Evolutionary conservation across 805 yeast species (phyloP).

Genomic region (Kluyveromyces lactis): DNA sequence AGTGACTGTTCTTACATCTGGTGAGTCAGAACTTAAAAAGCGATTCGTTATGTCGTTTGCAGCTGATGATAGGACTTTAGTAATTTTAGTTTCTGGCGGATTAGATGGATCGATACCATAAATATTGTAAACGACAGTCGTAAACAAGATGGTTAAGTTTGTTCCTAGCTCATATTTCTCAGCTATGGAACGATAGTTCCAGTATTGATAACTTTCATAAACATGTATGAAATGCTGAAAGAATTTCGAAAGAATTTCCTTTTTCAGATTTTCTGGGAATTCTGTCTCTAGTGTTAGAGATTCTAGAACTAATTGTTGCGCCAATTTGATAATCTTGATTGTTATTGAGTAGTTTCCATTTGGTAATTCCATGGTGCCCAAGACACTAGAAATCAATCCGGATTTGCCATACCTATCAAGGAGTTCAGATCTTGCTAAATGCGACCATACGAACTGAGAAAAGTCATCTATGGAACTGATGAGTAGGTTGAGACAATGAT

Average conservation of each 20-base stretch:
- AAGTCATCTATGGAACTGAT: constrained; percentile 38
- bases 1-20: constrained; percentile 43
- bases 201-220: constrained; percentile 64
- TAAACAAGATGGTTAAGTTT: constrained; percentile 44
- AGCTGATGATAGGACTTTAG: constrained; percentile 43
- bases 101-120: constrained; percentile 44
- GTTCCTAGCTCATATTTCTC: constrained; percentile 59
- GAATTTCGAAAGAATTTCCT: constrained; percentile 47
- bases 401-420: constrained; percentile 56
- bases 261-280: constrained; percentile 36
- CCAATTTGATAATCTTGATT: constrained; percentile 47
- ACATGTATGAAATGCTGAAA: constrained; percentile 52
- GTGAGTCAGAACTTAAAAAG: constrained; percentile 45
- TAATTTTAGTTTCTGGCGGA: constrained; percentile 33
- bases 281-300: constrained; percentile 35
- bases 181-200: constrained; percentile 50
- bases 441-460: constrained; percentile 73
- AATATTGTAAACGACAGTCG: constrained; percentile 42
- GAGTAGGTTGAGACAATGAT: constrained; percentile 42
- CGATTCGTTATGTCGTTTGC: constrained; percentile 43
- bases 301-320: constrained; percentile 43
- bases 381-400: constrained; percentile 50
- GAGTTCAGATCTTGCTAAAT: constrained; percentile 57
- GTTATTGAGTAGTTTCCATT: constrained; percentile 62
- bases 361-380: constrained; percentile 68